Evolutionary conservation across 371 early-diverging fungal genomes (phyloP), one percentile per base, ranked within the genome.

Genomic region (Circinella minor): DNA sequence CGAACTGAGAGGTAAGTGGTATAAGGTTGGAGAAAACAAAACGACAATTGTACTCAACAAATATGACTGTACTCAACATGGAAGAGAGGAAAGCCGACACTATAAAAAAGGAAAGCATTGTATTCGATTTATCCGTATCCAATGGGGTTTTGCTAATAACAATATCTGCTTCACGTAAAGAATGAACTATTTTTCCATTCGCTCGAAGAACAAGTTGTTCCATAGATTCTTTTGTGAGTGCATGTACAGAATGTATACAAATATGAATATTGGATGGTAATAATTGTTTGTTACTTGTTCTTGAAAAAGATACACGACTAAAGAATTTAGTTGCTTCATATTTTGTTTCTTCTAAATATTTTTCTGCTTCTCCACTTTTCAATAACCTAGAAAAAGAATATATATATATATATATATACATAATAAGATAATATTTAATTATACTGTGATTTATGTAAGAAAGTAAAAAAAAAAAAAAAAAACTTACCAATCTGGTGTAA

Each of bases 251-350:
- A 13, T 47, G 47, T 14, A 71, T 46, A 27, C 43, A 71, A 10
- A 71, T 62, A 57, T 63, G 36, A 34, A 71, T 39, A 46, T 71
- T 71, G 47, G 71, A 66, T 36, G 71, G 71, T 34, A 71, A 63
- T 20, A 66, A 47, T 8, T 61, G 20, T 4, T 27, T 47, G 63
- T 9, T 63, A 36, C 34, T 57, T 18, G 57, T 57, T 7, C 63
- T 15, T 63, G 63, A 43, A 47, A 18, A 8, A 9, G 43, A 17
- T 20, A 20, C 63, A 11, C 47, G 47, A n/a, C 61, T 62, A 47
- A 67, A 71, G 39, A 36, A 71, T 14, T 66, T 62, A 15, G 51
- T 66, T 1, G 67, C 67, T 47, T 61, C 63, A 54, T 51, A 71
- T 3, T 61, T 62, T 10, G n/a, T 49, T 60, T 70, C 70, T 37